These are phyloP conservation scores for Naumovozyma baii DNA, from an alignment of 805 yeast species.

Conservation along the genomic window DNA sequence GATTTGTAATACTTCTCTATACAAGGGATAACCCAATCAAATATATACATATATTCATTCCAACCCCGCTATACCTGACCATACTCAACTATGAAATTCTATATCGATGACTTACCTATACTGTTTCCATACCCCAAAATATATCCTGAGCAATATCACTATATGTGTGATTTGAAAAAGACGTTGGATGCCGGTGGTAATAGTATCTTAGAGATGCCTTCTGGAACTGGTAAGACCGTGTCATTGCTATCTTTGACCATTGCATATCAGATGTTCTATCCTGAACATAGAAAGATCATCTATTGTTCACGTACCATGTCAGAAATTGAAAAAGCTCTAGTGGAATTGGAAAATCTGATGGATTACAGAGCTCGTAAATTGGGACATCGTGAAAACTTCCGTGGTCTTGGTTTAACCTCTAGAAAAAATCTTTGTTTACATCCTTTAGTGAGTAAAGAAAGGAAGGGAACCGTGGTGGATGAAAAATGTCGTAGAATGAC, in stretches of 20 bases:
- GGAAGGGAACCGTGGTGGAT: constrained; percentile 88
- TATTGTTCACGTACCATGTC: constrained; percentile 99
- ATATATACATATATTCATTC: not conserved
- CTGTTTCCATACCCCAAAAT: constrained; percentile 93
- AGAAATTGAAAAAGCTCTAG: constrained; percentile 93
- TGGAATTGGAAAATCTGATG: constrained; percentile 84
- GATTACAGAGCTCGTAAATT: constrained; percentile 71
- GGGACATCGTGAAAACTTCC: constrained; percentile 80
- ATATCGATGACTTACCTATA: constrained; percentile 90
- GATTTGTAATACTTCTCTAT: not conserved
- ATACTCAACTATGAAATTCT: constrained; percentile 48
- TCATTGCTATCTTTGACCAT: constrained; percentile 84
- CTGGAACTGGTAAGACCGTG: constrained; percentile 97
- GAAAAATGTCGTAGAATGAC: constrained; percentile 94
- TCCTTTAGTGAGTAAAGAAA: constrained; percentile 76
- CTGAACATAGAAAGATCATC: constrained; percentile 82
- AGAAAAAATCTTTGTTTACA: constrained; percentile 92
- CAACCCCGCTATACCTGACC: not conserved
- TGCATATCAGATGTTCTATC: constrained; percentile 90
- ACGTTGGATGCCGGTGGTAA: constrained; percentile 95
- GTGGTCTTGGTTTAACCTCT: constrained; percentile 89
- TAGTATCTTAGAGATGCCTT: constrained; percentile 96
- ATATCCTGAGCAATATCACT: constrained; percentile 96
- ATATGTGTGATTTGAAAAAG: constrained; percentile 91
- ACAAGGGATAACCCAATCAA: not conserved